phyloP scores from a whole-genome alignment of 176 grass and related monocot genomes.

The Dactylis glomerata region DNA sequence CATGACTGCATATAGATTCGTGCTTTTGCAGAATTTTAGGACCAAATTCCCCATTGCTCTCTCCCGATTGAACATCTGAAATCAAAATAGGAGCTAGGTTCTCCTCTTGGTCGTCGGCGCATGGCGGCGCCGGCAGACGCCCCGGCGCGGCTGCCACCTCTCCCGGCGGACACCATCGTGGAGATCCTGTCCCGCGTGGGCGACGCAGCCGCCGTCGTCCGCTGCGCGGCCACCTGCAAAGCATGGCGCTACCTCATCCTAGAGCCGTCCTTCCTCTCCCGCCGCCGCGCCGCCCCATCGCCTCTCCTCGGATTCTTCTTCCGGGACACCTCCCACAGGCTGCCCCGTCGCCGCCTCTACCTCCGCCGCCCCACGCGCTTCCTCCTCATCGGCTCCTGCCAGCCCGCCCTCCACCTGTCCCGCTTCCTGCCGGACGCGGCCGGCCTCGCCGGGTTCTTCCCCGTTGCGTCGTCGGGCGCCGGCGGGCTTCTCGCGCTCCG shows the following conservation, averaged over 20 bases:
- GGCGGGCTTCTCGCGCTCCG: slow-evolving; percentile 18
- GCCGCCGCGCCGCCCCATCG: neutral
- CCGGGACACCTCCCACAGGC: slow-evolving; percentile 18
- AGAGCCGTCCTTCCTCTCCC: slow-evolving; percentile 10
- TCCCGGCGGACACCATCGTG: slow-evolving; percentile 8
- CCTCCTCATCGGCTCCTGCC: slow-evolving; percentile 6
- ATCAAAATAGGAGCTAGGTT: neutral
- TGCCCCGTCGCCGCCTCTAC: slow-evolving; percentile 23
- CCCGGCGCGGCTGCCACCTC: neutral
- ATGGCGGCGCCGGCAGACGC: neutral
- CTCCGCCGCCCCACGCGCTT: slow-evolving; percentile 29
- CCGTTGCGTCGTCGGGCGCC: neutral
- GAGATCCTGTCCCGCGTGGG: slow-evolving; percentile 16
- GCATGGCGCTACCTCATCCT: slow-evolving; percentile 25
- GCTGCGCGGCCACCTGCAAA: slow-evolving; percentile 37
- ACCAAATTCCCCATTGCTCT: too few species aligned
- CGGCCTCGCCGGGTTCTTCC: slow-evolving; percentile 2
- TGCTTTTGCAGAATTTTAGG: too few species aligned
- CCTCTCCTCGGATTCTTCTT: slow-evolving; percentile 25
- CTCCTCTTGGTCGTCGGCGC: neutral
- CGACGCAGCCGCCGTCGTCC: neutral
- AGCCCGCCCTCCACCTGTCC: slow-evolving; percentile 8
- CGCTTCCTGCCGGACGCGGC: neutral
- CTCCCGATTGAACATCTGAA: neutral
- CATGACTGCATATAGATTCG: too few species aligned